A percentile compares a stretch with the other conserved stretches of the same genome.
Conservation (phyloP, 2,329 filamentous ascomycete genomes). For the Monosporascus sp. region DNA sequence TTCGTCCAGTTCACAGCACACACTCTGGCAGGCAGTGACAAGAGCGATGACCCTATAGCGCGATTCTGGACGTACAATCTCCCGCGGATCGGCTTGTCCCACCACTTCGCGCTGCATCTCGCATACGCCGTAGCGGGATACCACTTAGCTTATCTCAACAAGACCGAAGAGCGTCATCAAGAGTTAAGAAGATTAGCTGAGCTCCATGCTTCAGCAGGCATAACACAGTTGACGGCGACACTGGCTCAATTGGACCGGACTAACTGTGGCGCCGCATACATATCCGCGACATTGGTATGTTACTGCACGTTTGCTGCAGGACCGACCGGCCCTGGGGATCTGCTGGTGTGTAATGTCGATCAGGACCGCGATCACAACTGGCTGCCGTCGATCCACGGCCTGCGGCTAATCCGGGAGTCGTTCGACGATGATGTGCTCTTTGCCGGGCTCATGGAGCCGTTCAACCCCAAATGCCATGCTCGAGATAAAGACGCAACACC, state of each 20-base stretch:
- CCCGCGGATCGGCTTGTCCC: constrained; percentile 21
- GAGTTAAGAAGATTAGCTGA: constrained; percentile 15
- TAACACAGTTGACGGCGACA: constrained; percentile 19
- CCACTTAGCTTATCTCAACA: constrained; percentile 18
- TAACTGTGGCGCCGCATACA: constrained; percentile 26
- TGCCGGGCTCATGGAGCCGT: constrained; percentile 1
- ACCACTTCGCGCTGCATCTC: constrained; percentile 25
- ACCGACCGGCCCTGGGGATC: constrained; percentile 20
- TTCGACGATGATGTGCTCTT: constrained; percentile 3
- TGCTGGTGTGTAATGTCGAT: constrained; percentile 21
- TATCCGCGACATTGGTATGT: constrained; percentile 22
- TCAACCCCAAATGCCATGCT: neutral
- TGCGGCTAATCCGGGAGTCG: constrained; percentile 1
- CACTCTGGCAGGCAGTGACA: constrained; percentile 12
- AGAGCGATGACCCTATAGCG: constrained; percentile 12
- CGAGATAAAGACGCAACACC: neutral
- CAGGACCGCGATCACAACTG: constrained; percentile 2
- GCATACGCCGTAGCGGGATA: constrained; percentile 21
- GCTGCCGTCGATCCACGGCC: constrained; percentile 4
- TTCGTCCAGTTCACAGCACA: constrained; percentile 19
- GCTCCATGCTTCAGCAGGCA: constrained; percentile 19
- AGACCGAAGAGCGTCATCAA: constrained; percentile 1
- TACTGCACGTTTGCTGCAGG: constrained; percentile 26
- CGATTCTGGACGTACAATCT: constrained; percentile 25
- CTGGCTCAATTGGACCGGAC: constrained; percentile 17